Conservation (phyloP, 1,284 basidiomycete genomes). For the Tranzscheliella williamsii region DNA sequence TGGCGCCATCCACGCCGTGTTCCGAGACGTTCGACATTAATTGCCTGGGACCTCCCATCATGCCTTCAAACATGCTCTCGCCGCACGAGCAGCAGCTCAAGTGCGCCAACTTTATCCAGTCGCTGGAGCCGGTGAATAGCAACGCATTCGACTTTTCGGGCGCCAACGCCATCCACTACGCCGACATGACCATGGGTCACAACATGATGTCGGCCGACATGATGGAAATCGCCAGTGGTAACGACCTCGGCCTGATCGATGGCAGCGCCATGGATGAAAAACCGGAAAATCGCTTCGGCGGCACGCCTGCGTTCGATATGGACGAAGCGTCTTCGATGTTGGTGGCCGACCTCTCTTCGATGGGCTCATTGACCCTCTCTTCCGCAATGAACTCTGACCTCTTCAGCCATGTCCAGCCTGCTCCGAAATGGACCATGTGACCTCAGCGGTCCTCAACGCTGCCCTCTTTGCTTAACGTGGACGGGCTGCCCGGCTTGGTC, state of each 20-base stretch:
- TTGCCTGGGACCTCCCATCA: slow-evolving; percentile 37
- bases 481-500: no score
- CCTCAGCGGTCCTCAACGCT: no score
- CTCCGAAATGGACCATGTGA: background rate
- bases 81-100: slow-evolving; percentile 38
- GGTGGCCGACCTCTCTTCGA: background rate
- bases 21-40: slow-evolving; percentile 38
- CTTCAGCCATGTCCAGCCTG: background rate
- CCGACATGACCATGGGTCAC: slow-evolving; percentile 14
- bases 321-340: slow-evolving; percentile 14
- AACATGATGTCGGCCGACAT: slow-evolving; percentile 20
- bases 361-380: background rate
- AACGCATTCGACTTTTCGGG: slow-evolving; percentile 29
- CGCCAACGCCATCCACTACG: slow-evolving; percentile 1
- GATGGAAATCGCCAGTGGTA: slow-evolving; percentile 28
- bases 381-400: background rate
- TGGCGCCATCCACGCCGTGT: slow-evolving; percentile 34
- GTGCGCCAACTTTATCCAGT: slow-evolving; percentile 41
- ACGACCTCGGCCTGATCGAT: slow-evolving; percentile 39
- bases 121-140: slow-evolving; percentile 35
- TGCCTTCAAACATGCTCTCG: slow-evolving; percentile 24
- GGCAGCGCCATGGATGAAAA: slow-evolving; percentile 23
- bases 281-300: slow-evolving; percentile 28
- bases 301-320: slow-evolving; percentile 16
- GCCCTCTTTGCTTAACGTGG: no score